Base-by-base conservation (phyloP, 164 flowering plant species). In the Nymphaea thermarum region DNA sequence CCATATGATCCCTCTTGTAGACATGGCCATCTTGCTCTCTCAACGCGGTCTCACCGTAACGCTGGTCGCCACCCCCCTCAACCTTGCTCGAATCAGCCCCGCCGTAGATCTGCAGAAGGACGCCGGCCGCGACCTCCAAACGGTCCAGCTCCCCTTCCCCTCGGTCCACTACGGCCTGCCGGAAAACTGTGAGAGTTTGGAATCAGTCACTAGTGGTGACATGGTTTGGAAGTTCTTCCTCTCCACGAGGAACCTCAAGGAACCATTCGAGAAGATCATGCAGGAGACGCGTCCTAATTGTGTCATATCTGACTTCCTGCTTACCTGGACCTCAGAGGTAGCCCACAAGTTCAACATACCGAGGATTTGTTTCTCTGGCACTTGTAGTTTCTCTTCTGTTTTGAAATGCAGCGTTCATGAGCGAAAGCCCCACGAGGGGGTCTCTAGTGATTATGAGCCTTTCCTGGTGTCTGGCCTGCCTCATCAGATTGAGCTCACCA, bases 11-110 rank as follows among this genome's bases (percentile, higher is more conserved):
- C 93, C 89, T 11, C 64, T 69, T 6, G 4, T 80, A 1, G 89
- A 84, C 79, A 74, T 84, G 65, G 93, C 89, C 53, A 76, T 70
- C 55, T 75, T 85, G 0, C 82, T 87, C 59, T 75, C 81, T 2
- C 15, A 71, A 2, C 79, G 74, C 3, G 93, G 90, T 4, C 71
- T 79, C 0, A 78, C 77, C 16, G 12, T 78, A 57, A 79, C 88
- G 53, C 67, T 87, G 3, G 51, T 86, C 78, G 77, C 84, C 70
- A 85, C 91, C 16, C 81, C 83, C 43, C 25, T 43, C 18, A 76
- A 80, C 57, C 77, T 71, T 2, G 66, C 72, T 3, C 43, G 43
- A 45, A 25, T 80, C 72, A 59, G 70, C 47, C 73, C 68, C 42
- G 2, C 77, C 15, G 62, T 81, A 12, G 63, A 75, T 15, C 71